A percentile compares a stretch with the other conserved stretches of the same genome.
Conservation (phyloP, 1,284 basidiomycete genomes). For the Paramarasmius palmivorus region DNA sequence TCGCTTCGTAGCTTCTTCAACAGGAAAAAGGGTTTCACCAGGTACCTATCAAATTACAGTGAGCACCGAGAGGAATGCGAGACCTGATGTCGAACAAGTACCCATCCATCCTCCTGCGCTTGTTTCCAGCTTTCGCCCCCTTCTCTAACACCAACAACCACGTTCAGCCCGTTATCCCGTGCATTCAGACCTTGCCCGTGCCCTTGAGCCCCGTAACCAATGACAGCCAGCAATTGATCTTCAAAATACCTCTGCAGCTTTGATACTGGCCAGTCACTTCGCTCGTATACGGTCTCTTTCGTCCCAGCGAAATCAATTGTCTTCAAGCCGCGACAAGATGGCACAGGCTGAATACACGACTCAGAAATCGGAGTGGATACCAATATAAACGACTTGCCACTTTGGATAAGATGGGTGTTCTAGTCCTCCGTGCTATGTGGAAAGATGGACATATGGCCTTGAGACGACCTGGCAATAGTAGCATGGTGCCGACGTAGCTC, state of each 20-base stretch:
- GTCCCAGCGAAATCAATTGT: conserved; percentile 98
- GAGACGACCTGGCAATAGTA: no score
- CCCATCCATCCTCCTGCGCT: conserved; percentile 97
- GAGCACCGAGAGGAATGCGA: not conserved
- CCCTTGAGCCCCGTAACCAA: conserved; percentile 99
- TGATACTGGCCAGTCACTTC: conserved; percentile 95
- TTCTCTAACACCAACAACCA: conserved; percentile 98
- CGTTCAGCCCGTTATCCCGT: conserved; percentile 98
- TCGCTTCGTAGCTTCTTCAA: conserved; percentile 94
- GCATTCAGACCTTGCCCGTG: conserved; percentile 99
- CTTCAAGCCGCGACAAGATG: conserved; percentile 76
- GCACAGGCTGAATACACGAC: no score
- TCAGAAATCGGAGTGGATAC: no score
- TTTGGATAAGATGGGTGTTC: no score
- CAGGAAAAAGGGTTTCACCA: conserved; percentile 97
- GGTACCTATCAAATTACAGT: conserved; percentile 60
- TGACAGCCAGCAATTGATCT: conserved; percentile 97
- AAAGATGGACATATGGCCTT: no score
- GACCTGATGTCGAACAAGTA: conserved; percentile 34
- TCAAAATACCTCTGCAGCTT: conserved; percentile 99
- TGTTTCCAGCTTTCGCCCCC: conserved; percentile 96
- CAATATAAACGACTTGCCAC: no score
- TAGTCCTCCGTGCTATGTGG: no score
- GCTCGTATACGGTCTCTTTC: conserved; percentile 96
- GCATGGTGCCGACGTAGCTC: no score